Percentiles rank a stretch among this genome's conserved stretches.
Conservation (phyloP, 2,329 filamentous ascomycete genomes). For the Cercospora berteroae region DNA sequence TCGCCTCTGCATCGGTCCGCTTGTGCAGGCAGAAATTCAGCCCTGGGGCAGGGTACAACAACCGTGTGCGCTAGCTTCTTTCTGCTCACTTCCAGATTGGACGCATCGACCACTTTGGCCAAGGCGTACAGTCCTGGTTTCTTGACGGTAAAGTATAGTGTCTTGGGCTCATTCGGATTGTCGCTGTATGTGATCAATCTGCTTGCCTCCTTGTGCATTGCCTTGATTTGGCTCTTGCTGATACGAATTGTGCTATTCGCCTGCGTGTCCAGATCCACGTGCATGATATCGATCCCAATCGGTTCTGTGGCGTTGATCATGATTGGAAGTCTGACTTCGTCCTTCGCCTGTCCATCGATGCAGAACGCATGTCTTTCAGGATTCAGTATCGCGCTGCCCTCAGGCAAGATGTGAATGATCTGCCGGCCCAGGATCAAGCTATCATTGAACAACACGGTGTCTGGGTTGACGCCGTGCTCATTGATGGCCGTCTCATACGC, state of each 20-base stretch:
- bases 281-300: slow-evolving; percentile 81
- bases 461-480: slow-evolving; percentile 87
- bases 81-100: slow-evolving; percentile 69
- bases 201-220: slow-evolving; percentile 67
- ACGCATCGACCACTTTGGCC: slow-evolving; percentile 82
- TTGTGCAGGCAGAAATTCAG: slow-evolving; percentile 64
- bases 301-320: slow-evolving; percentile 92
- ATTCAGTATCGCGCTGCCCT: slow-evolving; percentile 86
- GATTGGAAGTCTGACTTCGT: slow-evolving; percentile 69
- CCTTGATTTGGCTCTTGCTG: slow-evolving; percentile 69
- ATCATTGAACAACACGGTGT: slow-evolving; percentile 82
- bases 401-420: slow-evolving; percentile 94
- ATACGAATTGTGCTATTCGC: slow-evolving; percentile 78
- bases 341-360: slow-evolving; percentile 60
- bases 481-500: slow-evolving; percentile 81
- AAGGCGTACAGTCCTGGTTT: slow-evolving; percentile 86
- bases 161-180: slow-evolving; percentile 40
- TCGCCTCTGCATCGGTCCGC: slow-evolving; percentile 79
- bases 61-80: slow-evolving; percentile 73
- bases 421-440: slow-evolving; percentile 94
- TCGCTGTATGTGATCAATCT: slow-evolving; percentile 54
- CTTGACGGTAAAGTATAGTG: slow-evolving; percentile 70
- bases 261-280: slow-evolving; percentile 78
- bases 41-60: slow-evolving; percentile 81
- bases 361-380: slow-evolving; percentile 79